Evolutionary conservation across 225 moss, liverwort and hornwort species (phyloP), one percentile per base, ranked within the genome.

Genomic region (Thuidium tamariscinum): DNA sequence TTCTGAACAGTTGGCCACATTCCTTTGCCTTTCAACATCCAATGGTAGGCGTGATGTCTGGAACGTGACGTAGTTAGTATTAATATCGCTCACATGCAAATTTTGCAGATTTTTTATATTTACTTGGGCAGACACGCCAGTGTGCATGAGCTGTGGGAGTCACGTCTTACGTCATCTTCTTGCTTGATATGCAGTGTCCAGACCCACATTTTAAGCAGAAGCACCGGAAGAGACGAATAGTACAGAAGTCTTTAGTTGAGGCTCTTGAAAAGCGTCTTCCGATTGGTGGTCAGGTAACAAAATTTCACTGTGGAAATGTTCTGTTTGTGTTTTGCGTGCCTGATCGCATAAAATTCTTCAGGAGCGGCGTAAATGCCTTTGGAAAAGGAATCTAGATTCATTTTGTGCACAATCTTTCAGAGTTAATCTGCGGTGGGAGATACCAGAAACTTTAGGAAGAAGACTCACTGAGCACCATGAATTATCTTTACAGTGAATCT

Each of bases 151-250:
- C 46, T 65, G 29, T 32, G 51, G 34, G 26, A 67, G 25, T 77
- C 59, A 74, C 63, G 32, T 80, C 26, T 66, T n/a, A 39, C 16
- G 37, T 77, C 61, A 41, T 84, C 64, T 82, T 57, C 82, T 77
- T 77, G 42, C 70, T 61, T 77, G 86, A 30, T 62, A 67, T 86
- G 68, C 86, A 92, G 88, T 97, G 95, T 82, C 95, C 97, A 44
- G 97, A 96, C 77, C 97, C 97, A 66, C 97, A 97, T 83, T 97
- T 97, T 77, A 97, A 97, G 83, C 87, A 91, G 88, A 91, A 86
- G 93, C 94, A 97, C 87, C 92, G 88, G 48, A 97, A 96, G 92
- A 91, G 97, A 89, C 92, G 90, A 61, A 89, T 97, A 48, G 95
- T 97, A 81, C 95, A 97, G 89, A 94, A 89, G 87, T 79, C 87